Percentiles rank a stretch among this genome's conserved stretches.
Evolutionary conservation across 352 stramenopile genomes (phyloP).

Genomic region (Phytophthora citricola): DNA sequence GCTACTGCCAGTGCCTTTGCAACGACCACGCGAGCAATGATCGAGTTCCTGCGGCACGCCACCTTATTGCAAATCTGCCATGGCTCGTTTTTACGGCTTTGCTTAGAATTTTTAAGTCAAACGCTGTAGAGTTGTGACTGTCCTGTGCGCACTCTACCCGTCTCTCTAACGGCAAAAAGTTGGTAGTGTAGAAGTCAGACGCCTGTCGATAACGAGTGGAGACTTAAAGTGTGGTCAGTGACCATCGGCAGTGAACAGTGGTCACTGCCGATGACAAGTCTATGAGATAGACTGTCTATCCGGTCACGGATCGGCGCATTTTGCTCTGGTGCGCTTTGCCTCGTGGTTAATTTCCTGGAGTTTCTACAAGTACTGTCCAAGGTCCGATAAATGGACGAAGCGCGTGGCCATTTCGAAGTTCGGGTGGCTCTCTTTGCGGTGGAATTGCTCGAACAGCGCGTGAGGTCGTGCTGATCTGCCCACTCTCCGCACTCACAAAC

Average conservation of each 20-base stretch:
- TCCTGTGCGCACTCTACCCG: neutral
- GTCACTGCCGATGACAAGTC: neutral
- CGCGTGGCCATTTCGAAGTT: no score
- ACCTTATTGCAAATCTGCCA: conserved; percentile 11
- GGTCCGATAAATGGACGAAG: no score
- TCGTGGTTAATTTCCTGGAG: neutral
- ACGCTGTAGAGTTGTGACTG: conserved; percentile 14
- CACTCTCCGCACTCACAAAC: conserved; percentile 36
- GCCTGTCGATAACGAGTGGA: neutral
- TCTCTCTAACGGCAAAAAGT: conserved; percentile 34
- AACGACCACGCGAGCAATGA: conserved; percentile 21
- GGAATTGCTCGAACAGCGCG: conserved; percentile 18
- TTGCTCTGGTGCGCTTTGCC: conserved; percentile 19
- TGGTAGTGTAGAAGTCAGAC: conserved; percentile 22
- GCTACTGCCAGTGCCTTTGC: conserved; percentile 3
- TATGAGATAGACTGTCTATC: neutral
- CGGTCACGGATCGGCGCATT: conserved; percentile 9
- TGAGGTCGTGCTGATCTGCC: conserved; percentile 21
- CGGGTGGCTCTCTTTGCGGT: neutral
- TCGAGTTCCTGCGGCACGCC: conserved; percentile 17
- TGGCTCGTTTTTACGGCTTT: neutral
- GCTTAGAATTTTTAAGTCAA: conserved; percentile 14
- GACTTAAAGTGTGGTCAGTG: conserved; percentile 12
- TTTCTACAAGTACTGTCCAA: no score
- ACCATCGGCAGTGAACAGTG: no score